Evolutionary conservation across 257 asterid genomes (phyloP), one percentile per base, ranked within the genome.

Genomic region (Penstemon barbatus): DNA sequence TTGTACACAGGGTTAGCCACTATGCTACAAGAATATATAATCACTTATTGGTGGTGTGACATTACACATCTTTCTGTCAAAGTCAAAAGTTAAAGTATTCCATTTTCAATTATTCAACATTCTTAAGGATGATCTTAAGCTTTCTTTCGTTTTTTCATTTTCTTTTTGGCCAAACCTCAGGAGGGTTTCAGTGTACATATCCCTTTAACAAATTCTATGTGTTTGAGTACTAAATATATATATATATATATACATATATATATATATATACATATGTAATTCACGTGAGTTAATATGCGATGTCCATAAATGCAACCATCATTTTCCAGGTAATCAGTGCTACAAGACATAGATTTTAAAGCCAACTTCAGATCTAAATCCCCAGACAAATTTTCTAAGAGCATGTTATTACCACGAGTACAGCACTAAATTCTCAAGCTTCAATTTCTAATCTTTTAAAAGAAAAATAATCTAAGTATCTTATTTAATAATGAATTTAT

Each of bases 291-390:
- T 4, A 49, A 9, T 49, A 9, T 10, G 18, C 54, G n/a, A 12
- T 4, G 15, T 49, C 54, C 7, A 8, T 9, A 49, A 49, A 49
- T 49, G 54, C 54, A 49, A 49, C n/a, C 54, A 10, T 49, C 54
- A 25, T 25, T 25, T 25, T 25, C 33, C 33, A 25, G 33, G 15
- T 49, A 0, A 49, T 49, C 54, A 49, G 54, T 25, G 33, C 33
- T 25, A 49, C 54, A 4, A 13, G n/a, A 46, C 18, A 10, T 49
- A 49, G 54, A 3, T 49, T 49, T 12, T 8, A 4, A 49, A 8
- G n/a, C 54, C 61, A 61, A 38, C 58, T 49, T 42, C 49, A 73
- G 50, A 55, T 57, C 8, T 39, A 53, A 63, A 36, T 25, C 43
- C 33, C 54, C 8, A 42, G 53, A 55, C 1, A 38, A 42, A 55